Base-by-base conservation (phyloP, 2,329 filamentous ascomycete species). In the Ceratocystis ficicola region DNA sequence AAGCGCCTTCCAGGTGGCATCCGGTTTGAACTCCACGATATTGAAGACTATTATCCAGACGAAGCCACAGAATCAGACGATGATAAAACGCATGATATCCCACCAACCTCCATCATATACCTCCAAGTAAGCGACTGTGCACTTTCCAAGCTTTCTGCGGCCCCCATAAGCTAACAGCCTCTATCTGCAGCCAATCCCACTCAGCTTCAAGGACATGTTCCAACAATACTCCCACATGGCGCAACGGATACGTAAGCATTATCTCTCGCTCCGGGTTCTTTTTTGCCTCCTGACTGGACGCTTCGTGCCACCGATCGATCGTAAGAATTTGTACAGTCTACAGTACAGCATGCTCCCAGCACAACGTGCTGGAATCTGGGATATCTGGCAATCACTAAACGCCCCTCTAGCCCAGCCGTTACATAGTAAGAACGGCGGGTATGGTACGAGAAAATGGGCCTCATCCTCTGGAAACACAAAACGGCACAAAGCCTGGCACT, bases 321-420 rank as follows among this genome's bases (percentile, higher is more conserved):
- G 95, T 64, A 93, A 92, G 73, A 95, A 94, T 72, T 80, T 99
- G 63, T 99, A 99, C 76, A 95, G 90, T 70, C 79, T 99, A 71
- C 94, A 99, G 76, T 99, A 99, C 76, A 95, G 90, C 77, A 97
- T 97, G 90, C 81, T 99, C 50, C 95, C 95, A 0, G 88, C 89
- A 6, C 83, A 83, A 65, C 80, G 95, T 57, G 88, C 90, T 0
- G 86, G 87, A 1, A 88, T 97, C 66, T 80, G 83, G 71, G 91
- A 96, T 73, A 87, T 97, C 74, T 99, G 95, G 94, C 79, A 82
- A 55, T 82, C 83, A 48, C 76, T 94, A 65, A 87, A 83, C 68
- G 76, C 76, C 36, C 72, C 81, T 61, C 72, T 76, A 36, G 77
- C 77, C 6, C 73, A 73, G 77, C 57, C 63, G n/a, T 62, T 30